Percentiles rank a stretch among this genome's conserved stretches.
phyloP scores from a whole-genome alignment of 768 basidiomycete species.

The Rossbeevera mucosa region DNA sequence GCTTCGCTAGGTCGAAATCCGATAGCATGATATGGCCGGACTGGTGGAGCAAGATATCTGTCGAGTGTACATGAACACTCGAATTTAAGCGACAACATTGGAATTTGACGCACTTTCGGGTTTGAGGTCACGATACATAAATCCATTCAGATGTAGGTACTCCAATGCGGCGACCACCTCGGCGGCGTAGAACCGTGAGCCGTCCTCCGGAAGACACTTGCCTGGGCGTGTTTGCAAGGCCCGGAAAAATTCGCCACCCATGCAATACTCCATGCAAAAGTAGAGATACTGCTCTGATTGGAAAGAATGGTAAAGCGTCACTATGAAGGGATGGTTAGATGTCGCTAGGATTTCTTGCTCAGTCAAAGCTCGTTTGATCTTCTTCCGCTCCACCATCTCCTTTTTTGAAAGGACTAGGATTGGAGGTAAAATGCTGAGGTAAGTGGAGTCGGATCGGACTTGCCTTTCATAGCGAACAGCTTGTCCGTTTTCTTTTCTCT shows the following conservation, averaged over 20 bases:
- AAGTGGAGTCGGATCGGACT: constrained; percentile 21
- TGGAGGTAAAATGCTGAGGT: constrained; percentile 17
- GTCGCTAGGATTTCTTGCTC: constrained; percentile 99
- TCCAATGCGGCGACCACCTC: constrained; percentile 97
- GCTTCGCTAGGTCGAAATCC: constrained; percentile 98
- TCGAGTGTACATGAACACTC: constrained; percentile 1
- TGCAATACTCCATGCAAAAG: constrained; percentile 99
- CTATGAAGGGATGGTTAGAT: constrained; percentile 99
- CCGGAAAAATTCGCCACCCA: constrained; percentile 98
- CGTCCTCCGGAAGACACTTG: constrained; percentile 95
- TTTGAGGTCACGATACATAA: constrained; percentile 98
- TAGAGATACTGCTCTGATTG: constrained; percentile 97
- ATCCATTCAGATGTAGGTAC: constrained; percentile 98
- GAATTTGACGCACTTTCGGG: constrained; percentile 81
- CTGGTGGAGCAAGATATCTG: constrained; percentile 96
- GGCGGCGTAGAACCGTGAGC: constrained; percentile 95
- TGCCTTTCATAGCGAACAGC: constrained; percentile 99
- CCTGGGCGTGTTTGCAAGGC: constrained; percentile 93
- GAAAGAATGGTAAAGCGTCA: constrained; percentile 98
- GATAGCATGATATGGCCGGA: constrained; percentile 99
- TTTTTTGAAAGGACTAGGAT: constrained; percentile 89
- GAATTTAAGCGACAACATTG: constrained; percentile 9
- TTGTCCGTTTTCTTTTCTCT: constrained; percentile 96
- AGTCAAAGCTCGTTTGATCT: constrained; percentile 97
- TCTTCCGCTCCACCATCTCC: constrained; percentile 99